These are phyloP conservation scores for Scytalidium sp. DNA, from an alignment of 2,329 filamentous ascomycete species.

Conservation along the genomic window DNA sequence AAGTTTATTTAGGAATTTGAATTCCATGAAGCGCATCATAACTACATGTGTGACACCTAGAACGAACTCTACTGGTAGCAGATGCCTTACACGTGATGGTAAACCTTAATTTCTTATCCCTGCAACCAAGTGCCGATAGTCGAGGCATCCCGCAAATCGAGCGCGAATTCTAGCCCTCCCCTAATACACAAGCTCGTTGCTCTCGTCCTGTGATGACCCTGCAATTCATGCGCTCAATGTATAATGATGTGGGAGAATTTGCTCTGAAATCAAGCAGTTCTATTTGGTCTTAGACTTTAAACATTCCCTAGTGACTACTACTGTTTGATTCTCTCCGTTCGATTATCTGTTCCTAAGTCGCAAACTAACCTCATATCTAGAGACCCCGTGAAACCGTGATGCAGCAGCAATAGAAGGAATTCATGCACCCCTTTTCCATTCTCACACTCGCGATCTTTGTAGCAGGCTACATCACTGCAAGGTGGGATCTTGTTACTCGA, in stretches of 20 bases:
- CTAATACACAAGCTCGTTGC: neutral
- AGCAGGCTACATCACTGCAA: conserved; percentile 98
- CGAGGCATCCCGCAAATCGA: neutral
- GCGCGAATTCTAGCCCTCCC: neutral
- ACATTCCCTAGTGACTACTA: neutral
- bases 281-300: neutral
- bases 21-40: too few species aligned
- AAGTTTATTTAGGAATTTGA: too few species aligned
- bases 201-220: neutral
- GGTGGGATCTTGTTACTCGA: conserved; percentile 96
- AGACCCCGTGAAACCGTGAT: conserved; percentile 17
- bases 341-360: too few species aligned
- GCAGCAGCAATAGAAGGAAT: conserved; percentile 27
- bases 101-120: conserved; percentile 13
- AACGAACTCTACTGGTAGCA: neutral
- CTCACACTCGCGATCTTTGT: conserved; percentile 97
- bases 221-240: neutral
- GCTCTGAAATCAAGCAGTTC: conserved; percentile 1
- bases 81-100: neutral
- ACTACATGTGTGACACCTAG: too few species aligned
- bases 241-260: conserved; percentile 13
- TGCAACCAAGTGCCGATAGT: neutral
- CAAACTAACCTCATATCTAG: neutral
- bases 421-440: conserved; percentile 96
- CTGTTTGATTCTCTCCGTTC: neutral